A percentile compares a stretch with the other conserved stretches of the same genome.
Evolutionary conservation across 2,329 filamentous ascomycete species (phyloP).

Genomic region (Calonectria ilicicola): DNA sequence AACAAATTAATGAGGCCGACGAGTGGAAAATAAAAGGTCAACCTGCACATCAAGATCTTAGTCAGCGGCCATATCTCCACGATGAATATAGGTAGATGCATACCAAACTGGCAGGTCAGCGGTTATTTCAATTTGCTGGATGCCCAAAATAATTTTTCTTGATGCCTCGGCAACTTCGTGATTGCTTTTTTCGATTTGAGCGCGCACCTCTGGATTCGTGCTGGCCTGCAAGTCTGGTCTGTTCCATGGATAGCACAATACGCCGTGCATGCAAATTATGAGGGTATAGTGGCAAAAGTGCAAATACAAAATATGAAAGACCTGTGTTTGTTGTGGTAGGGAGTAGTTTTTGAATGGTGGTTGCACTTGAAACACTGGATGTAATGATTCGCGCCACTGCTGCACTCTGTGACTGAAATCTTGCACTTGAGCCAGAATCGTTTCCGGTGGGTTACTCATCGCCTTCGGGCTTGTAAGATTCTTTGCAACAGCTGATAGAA

Average conservation of each 20-base stretch:
- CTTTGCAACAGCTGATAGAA: neutral
- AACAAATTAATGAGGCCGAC: constrained; percentile 14
- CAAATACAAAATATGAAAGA: neutral
- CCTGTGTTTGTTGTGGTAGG: neutral
- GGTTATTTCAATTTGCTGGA: constrained; percentile 8
- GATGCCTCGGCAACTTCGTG: constrained; percentile 2
- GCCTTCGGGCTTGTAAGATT: constrained; percentile 1
- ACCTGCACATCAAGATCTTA: no score
- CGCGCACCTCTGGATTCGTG: neutral
- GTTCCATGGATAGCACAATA: constrained; percentile 17
- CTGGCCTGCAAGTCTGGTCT: constrained; percentile 2
- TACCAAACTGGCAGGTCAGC: constrained; percentile 3
- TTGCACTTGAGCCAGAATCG: neutral
- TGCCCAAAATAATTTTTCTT: constrained; percentile 7
- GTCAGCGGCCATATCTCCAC: no score
- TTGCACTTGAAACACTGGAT: neutral
- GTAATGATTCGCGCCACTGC: neutral
- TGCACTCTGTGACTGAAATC: neutral
- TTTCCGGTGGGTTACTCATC: neutral
- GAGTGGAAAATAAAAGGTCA: constrained; percentile 10
- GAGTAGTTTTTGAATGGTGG: neutral
- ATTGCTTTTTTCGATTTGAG: constrained; percentile 4
- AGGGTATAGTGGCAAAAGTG: constrained; percentile 5
- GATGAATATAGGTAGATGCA: neutral
- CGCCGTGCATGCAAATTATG: neutral